Base-by-base conservation (phyloP, 441 rosid species). In the Erysimum cheiri region DNA sequence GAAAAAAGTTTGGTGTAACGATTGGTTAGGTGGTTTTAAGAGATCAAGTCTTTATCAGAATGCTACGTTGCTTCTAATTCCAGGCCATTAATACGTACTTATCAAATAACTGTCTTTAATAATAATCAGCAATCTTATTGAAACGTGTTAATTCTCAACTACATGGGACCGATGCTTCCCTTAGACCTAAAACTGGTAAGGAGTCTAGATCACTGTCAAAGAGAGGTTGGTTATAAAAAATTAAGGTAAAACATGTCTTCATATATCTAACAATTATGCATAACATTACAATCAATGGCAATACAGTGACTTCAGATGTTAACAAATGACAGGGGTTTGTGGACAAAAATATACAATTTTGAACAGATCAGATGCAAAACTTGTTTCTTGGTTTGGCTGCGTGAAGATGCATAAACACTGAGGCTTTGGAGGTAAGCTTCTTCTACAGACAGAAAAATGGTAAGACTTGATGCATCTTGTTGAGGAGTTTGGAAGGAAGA, bases 381-480 rank as follows among this genome's bases (percentile, higher is more conserved):
- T 31, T 28, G 66, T 17, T 37, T 22, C 24, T 22, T 22, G 24
- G 24, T 22, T 22, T 22, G 24, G 24, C 24, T 22, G 2, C 24
- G 24, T 22, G 24, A 22, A 22, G 24, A 22, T 22, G 24, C 31
- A 59, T 26, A 5, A 69, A 49, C 52, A 69, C 15, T 1, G 37
- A 17, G 60, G 46, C 49, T 10, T 66, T 32, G 39, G 13, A 66
- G 28, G 17, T 24, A 32, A 26, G 37, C 54, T 48, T 60, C 54
- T 48, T 60, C 84, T 82, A 94, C 83, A 87, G 72, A 79, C 97
- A 92, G 73, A 88, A 85, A 78, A 81, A 82, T 2, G 89, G 91
- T 74, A 92, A 90, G 71, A 88, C 64, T 70, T 84, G 81, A 58
- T 90, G 98, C 96, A 95, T 81, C 84, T 81, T 90, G 61, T 79